A percentile compares a stretch with the other conserved stretches of the same genome.
These are phyloP conservation scores for Neospora caninum DNA, from an alignment of 169 alveolate genomes.

Conservation along the genomic window DNA sequence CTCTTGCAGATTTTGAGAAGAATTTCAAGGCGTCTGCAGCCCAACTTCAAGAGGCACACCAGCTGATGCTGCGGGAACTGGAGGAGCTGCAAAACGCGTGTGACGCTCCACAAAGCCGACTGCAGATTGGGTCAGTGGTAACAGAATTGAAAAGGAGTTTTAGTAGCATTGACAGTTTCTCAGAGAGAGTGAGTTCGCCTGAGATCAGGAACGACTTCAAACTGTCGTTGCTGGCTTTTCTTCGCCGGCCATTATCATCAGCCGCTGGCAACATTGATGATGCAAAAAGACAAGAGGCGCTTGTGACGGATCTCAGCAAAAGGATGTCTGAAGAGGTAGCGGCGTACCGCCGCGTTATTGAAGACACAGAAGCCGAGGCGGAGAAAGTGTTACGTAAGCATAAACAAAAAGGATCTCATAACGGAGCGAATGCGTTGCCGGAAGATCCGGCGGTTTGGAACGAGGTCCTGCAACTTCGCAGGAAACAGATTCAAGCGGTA, in stretches of 20 bases:
- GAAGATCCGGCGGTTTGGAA: neutral
- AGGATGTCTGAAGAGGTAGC: neutral
- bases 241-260: neutral
- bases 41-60: neutral
- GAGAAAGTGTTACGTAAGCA: neutral
- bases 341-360: neutral
- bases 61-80: neutral
- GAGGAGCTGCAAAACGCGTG: neutral
- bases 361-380: neutral
- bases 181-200: neutral
- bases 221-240: neutral
- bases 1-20: neutral
- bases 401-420: neutral
- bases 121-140: neutral
- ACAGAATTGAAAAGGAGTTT: neutral
- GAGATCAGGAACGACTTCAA: neutral
- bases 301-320: neutral
- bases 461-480: neutral
- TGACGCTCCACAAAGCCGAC: conserved; percentile 4
- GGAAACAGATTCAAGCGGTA: neutral
- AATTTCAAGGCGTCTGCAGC: neutral
- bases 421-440: neutral
- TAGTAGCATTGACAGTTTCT: neutral
- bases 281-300: neutral
- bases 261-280: neutral